These are phyloP conservation scores for Cymbopogon flexuosus DNA, from an alignment of 202 grass and related monocot genomes.

Conservation along the genomic window DNA sequence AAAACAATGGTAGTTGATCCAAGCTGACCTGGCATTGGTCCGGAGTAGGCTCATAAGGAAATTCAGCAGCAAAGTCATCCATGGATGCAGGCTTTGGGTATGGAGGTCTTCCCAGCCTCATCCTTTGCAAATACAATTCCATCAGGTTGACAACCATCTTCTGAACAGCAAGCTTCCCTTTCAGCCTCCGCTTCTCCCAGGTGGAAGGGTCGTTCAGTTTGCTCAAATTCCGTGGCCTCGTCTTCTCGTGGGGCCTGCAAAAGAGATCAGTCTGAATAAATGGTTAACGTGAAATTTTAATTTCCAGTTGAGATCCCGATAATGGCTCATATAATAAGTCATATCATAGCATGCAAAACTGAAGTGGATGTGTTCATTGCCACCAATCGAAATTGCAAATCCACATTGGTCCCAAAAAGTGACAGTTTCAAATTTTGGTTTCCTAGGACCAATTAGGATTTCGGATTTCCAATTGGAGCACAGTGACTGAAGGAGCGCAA, in stretches of 20 bases:
- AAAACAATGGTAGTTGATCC: background rate
- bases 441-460: background rate
- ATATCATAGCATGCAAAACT: background rate
- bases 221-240: conserved; percentile 65
- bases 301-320: conserved; percentile 20
- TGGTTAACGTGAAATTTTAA: conserved; percentile 45
- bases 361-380: background rate
- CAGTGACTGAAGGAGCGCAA: background rate
- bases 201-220: conserved; percentile 71
- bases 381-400: background rate
- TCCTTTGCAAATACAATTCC: conserved; percentile 87
- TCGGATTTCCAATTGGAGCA: background rate
- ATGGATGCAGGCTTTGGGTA: conserved; percentile 49
- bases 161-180: conserved; percentile 94
- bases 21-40: conserved; percentile 76
- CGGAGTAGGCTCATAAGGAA: conserved; percentile 83
- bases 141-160: conserved; percentile 95
- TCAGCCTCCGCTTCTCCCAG: conserved; percentile 86
- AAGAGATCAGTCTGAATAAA: conserved; percentile 53
- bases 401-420: background rate
- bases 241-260: conserved; percentile 84
- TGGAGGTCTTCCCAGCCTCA: conserved; percentile 70
- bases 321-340: background rate
- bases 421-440: background rate
- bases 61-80: conserved; percentile 68